Evolutionary conservation across 495 filamentous ascomycete genomes (phyloP).

Genomic region (Penicillium fimorum): DNA sequence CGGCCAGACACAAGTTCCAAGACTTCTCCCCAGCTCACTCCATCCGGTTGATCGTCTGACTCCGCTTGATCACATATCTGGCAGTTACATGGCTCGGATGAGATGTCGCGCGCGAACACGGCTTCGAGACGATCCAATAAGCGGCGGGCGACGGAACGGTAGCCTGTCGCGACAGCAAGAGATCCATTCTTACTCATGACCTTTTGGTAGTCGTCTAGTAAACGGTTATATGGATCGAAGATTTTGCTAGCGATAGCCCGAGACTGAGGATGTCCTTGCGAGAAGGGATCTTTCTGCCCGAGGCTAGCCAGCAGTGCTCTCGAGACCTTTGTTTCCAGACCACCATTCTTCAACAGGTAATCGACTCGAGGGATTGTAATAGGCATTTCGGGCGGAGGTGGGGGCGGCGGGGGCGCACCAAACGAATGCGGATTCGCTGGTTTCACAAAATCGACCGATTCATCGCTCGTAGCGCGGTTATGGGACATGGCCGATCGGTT

Average conservation of each 20-base stretch:
- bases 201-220: slow-evolving; percentile 80
- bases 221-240: slow-evolving; percentile 74
- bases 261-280: slow-evolving; percentile 31
- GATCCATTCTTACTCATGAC: slow-evolving; percentile 83
- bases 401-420: slow-evolving; percentile 70
- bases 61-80: slow-evolving; percentile 69
- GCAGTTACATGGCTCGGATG: slow-evolving; percentile 74
- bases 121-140: slow-evolving; percentile 90
- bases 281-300: slow-evolving; percentile 42
- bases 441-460: slow-evolving; percentile 40
- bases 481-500: slow-evolving; percentile 39
- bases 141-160: slow-evolving; percentile 87
- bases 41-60: slow-evolving; percentile 53
- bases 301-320: slow-evolving; percentile 59
- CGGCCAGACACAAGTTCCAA: slow-evolving; percentile 89
- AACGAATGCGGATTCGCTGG: slow-evolving; percentile 38
- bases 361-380: slow-evolving; percentile 77
- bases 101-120: slow-evolving; percentile 89
- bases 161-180: slow-evolving; percentile 92
- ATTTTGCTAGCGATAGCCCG: slow-evolving; percentile 55
- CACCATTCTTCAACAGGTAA: slow-evolving; percentile 85
- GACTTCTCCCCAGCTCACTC: slow-evolving; percentile 96
- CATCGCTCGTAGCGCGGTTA: slow-evolving; percentile 37
- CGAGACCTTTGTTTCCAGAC: slow-evolving; percentile 63
- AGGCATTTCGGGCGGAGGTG: slow-evolving; percentile 70